Conservation (phyloP, 1,284 basidiomycete species). For the Fistulinella staudtii region DNA sequence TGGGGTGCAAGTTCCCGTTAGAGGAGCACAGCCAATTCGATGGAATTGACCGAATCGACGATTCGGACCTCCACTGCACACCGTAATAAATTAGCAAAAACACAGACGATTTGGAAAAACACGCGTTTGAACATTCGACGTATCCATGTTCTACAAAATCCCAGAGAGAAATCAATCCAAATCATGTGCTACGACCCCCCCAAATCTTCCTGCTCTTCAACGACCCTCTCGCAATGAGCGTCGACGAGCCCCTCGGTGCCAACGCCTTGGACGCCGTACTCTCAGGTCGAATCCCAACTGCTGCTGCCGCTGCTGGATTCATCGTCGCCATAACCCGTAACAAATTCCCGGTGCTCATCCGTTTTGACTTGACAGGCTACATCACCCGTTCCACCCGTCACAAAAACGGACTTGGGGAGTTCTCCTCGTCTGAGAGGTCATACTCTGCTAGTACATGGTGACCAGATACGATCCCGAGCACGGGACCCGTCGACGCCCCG, state of each 20-base stretch:
- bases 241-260: constrained; percentile 14
- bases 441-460: constrained; percentile 42
- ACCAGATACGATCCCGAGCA: too few relatives aligned
- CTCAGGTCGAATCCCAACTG: constrained; percentile 21
- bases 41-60: too few relatives aligned
- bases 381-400: constrained; percentile 45
- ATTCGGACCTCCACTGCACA: too few relatives aligned
- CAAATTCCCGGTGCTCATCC: constrained; percentile 48
- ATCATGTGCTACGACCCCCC: too few relatives aligned
- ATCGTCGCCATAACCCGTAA: constrained; percentile 61
- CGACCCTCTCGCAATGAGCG: constrained; percentile 17
- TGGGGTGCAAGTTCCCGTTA: too few relatives aligned
- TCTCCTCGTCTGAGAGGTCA: constrained; percentile 73
- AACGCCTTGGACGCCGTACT: constrained; percentile 7
- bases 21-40: too few relatives aligned
- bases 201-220: constrained; percentile 44
- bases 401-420: constrained; percentile 79
- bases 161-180: too few relatives aligned
- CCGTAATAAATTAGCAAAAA: too few relatives aligned
- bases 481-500: too few relatives aligned
- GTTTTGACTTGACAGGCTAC: constrained; percentile 32
- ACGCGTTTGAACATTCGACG: too few relatives aligned
- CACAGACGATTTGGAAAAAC: too few relatives aligned
- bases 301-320: constrained; percentile 42
- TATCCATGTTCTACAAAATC: too few relatives aligned